Conservation (phyloP, 2,329 filamentous ascomycete genomes). For the Ophiostoma angusticollis region DNA sequence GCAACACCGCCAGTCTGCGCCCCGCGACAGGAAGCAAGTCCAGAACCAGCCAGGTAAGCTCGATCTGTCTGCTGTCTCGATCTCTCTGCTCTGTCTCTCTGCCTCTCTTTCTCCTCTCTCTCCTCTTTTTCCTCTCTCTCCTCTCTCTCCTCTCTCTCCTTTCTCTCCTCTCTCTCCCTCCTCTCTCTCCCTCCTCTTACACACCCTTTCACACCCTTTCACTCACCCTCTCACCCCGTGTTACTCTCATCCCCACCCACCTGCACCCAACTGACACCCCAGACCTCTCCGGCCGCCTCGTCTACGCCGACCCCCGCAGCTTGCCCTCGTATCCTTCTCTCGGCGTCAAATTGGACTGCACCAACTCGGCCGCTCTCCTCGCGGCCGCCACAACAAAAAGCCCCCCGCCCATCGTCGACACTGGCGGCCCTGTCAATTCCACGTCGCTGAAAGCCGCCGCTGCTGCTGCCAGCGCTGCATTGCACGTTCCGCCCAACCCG, state of each 20-base stretch:
- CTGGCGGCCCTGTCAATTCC: conserved; percentile 3
- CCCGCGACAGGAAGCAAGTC: conserved; percentile 5
- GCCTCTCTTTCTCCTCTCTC: not conserved
- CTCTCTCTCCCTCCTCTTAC: no score
- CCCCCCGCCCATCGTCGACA: conserved; percentile 5
- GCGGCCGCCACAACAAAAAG: conserved; percentile 4
- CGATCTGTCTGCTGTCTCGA: not conserved
- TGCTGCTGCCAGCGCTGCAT: conserved; percentile 9
- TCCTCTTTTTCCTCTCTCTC: not conserved
- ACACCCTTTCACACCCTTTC: no score
- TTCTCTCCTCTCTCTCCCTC: not conserved
- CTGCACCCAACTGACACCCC: not conserved
- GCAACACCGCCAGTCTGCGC: conserved; percentile 6
- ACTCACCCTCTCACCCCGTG: no score
- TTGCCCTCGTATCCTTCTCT: conserved; percentile 62
- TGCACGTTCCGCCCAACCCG: not conserved
- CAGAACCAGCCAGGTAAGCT: conserved; percentile 3
- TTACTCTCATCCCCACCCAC: no score
- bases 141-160: not conserved
- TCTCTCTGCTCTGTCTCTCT: not conserved
- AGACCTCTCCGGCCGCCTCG: conserved; percentile 33
- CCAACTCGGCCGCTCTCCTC: conserved; percentile 3
- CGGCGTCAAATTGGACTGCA: conserved; percentile 38
- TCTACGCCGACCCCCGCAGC: conserved; percentile 59
- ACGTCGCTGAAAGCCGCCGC: conserved; percentile 12